phyloP scores from a whole-genome alignment of 352 stramenopile species.

The Lagenidium giganteum region DNA sequence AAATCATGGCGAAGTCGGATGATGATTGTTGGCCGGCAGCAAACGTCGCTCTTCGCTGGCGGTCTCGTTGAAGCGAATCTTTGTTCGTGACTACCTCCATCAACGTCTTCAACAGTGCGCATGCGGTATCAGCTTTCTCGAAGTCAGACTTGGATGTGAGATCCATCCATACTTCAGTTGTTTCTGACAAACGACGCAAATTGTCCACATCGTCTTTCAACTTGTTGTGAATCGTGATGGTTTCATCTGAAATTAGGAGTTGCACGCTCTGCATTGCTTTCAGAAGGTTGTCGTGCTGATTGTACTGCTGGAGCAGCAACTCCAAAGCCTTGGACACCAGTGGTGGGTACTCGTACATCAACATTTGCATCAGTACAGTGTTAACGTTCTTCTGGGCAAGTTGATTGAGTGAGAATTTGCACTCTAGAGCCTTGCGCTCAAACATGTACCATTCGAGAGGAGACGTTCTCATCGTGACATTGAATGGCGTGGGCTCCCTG shows the following conservation, averaged over 20 bases:
- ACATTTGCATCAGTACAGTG: constrained; percentile 69
- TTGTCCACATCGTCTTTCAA: constrained; percentile 64
- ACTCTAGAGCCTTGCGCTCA: constrained; percentile 42
- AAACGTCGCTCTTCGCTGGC: too few species aligned
- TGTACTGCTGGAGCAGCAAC: constrained; percentile 65
- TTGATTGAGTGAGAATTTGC: constrained; percentile 47
- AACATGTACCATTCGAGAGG: constrained; percentile 44
- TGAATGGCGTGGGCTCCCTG: neutral
- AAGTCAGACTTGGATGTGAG: constrained; percentile 69
- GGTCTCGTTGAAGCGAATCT: too few species aligned
- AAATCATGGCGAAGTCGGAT: too few species aligned
- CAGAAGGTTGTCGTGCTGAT: constrained; percentile 66
- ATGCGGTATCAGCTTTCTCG: constrained; percentile 46
- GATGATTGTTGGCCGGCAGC: too few species aligned
- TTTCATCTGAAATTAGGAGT: constrained; percentile 52
- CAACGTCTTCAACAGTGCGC: constrained; percentile 37
- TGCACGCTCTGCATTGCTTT: constrained; percentile 61
- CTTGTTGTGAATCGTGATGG: constrained; percentile 59
- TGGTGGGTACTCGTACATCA: constrained; percentile 76
- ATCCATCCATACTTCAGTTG: constrained; percentile 81
- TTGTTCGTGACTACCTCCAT: constrained; percentile 21
- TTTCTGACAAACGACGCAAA: constrained; percentile 54
- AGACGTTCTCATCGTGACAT: constrained; percentile 27
- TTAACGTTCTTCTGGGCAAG: constrained; percentile 36
- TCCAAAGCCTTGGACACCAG: constrained; percentile 70